phyloP scores from a whole-genome alignment of 345 rosid genomes.

The Corchorus olitorius region DNA sequence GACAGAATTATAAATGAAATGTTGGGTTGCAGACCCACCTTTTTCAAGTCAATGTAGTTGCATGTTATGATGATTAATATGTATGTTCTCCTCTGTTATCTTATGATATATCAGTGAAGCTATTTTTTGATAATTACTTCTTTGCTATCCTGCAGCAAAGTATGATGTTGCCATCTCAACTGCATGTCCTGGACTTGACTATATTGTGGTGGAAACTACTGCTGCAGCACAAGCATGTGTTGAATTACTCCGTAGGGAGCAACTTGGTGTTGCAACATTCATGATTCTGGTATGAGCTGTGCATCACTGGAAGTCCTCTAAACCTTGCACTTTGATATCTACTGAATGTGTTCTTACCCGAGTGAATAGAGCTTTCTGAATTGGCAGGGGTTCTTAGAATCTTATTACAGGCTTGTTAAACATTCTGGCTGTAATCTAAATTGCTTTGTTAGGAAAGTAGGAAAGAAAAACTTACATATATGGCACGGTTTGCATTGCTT shows the following conservation, averaged over 20 bases:
- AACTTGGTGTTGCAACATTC: constrained; percentile 93
- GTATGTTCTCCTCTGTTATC: neutral
- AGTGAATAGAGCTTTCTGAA: neutral
- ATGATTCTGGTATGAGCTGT: constrained; percentile 79
- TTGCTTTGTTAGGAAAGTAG: neutral
- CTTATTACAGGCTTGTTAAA: neutral
- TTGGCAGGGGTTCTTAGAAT: constrained; percentile 9
- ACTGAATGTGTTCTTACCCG: neutral
- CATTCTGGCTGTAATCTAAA: neutral
- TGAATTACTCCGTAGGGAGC: constrained; percentile 83
- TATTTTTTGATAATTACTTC: neutral
- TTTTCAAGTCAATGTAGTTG: constrained; percentile 3
- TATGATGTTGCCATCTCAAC: constrained; percentile 96
- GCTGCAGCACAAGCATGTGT: constrained; percentile 93
- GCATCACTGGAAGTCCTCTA: neutral
- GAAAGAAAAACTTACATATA: neutral
- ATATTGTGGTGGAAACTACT: constrained; percentile 94
- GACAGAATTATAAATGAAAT: neutral
- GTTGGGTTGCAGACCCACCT: constrained; percentile 8
- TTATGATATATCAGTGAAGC: neutral
- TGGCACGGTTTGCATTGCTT: neutral
- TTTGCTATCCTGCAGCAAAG: constrained; percentile 65
- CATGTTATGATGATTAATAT: constrained; percentile 1
- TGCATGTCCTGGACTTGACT: constrained; percentile 92
- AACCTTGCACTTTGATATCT: neutral